Percentiles rank a stretch among this genome's conserved stretches.
These are phyloP conservation scores for Leishmania martiniquensis DNA, from an alignment of 208 protist genomes.

Conservation along the genomic window DNA sequence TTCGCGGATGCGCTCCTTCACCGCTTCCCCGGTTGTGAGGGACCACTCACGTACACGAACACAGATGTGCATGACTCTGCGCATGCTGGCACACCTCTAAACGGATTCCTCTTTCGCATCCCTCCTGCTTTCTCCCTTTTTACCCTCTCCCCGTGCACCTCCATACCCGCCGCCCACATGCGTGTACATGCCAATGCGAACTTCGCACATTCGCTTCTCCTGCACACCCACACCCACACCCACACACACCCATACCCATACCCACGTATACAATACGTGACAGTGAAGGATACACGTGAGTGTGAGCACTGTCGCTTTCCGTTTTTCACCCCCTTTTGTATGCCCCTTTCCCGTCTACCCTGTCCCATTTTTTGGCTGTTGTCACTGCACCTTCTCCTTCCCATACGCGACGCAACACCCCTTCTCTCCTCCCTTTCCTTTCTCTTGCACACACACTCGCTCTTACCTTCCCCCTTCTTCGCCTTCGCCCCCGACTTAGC, in stretches of 20 bases:
- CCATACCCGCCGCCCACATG: background rate
- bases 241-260: background rate
- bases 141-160: background rate
- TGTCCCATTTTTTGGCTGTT: background rate
- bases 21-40: background rate
- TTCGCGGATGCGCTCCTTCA: background rate
- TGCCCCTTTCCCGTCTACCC: background rate
- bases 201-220: background rate
- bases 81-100: background rate
- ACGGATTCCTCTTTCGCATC: background rate
- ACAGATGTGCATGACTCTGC: background rate
- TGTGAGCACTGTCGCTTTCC: constrained; percentile 6
- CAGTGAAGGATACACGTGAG: constrained; percentile 8
- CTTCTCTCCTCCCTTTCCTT: background rate
- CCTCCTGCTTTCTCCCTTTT: background rate
- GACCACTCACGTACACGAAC: constrained; percentile 4
- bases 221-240: background rate
- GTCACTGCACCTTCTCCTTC: background rate
- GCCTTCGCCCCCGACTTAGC: background rate
- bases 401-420: background rate
- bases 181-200: background rate
- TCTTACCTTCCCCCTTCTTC: background rate
- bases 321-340: background rate
- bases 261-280: background rate
- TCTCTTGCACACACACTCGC: background rate